Conservation (phyloP, 176 grass and related monocot genomes). For the Hsuehochloa calcarea region DNA sequence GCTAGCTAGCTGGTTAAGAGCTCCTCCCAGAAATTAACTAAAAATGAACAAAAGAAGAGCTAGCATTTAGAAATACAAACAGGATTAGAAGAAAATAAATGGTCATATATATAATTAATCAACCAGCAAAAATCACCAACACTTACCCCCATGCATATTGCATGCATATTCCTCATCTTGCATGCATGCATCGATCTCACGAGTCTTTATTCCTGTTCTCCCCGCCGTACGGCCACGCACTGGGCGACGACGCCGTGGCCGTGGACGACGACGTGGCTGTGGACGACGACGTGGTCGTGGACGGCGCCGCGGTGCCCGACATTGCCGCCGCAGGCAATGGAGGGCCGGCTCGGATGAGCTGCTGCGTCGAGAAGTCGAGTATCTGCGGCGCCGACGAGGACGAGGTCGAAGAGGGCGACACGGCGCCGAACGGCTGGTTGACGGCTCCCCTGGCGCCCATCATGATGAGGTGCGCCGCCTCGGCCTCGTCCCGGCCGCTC, state of each 20-base stretch:
- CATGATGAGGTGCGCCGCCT: slow-evolving; percentile 11
- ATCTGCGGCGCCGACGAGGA: slow-evolving; percentile 39
- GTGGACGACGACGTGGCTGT: slow-evolving; percentile 32
- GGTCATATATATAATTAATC: slow-evolving; percentile 1
- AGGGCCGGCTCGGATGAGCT: slow-evolving; percentile 40
- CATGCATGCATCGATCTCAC: slow-evolving; percentile 21
- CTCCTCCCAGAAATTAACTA: slow-evolving; percentile 5
- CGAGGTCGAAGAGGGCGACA: background rate
- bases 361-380: slow-evolving; percentile 62
- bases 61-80: background rate
- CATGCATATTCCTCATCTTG: slow-evolving; percentile 36
- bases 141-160: slow-evolving; percentile 48
- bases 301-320: slow-evolving; percentile 15
- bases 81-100: background rate
- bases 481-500: slow-evolving; percentile 34
- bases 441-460: slow-evolving; percentile 19
- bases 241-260: slow-evolving; percentile 35
- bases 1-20: slow-evolving; percentile 17
- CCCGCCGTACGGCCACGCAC: slow-evolving; percentile 50
- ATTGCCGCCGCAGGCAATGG: slow-evolving; percentile 28
- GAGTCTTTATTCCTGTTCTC: slow-evolving; percentile 39
- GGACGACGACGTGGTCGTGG: slow-evolving; percentile 18
- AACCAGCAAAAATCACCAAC: slow-evolving; percentile 28
- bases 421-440: slow-evolving; percentile 38
- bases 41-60: slow-evolving; percentile 42